Evolutionary conservation across 176 grass and related monocot species (phyloP).

Genomic region (Triticum turgidum): DNA sequence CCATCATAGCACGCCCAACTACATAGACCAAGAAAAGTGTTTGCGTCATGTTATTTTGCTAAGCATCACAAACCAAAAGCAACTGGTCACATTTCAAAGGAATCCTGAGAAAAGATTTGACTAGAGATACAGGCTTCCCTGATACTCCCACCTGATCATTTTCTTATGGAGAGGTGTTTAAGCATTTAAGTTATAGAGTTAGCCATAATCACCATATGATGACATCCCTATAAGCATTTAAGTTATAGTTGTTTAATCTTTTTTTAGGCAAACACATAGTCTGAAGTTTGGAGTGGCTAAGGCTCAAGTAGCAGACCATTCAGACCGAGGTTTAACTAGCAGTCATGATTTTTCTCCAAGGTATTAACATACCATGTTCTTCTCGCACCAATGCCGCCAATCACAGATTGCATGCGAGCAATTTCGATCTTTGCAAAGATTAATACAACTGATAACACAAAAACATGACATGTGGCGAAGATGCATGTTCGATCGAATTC

Average conservation of each 20-base stretch:
- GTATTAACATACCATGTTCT: background rate
- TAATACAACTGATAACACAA: background rate
- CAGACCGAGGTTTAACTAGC: no score
- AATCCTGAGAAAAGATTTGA: background rate
- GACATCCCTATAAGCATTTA: background rate
- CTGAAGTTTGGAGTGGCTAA: background rate
- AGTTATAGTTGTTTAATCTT: no score
- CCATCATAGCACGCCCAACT: constrained; percentile 59
- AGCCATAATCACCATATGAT: background rate
- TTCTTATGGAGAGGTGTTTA: background rate
- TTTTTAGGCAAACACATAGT: background rate
- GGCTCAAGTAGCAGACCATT: background rate
- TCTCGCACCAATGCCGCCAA: background rate
- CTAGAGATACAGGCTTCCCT: background rate
- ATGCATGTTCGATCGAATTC: background rate
- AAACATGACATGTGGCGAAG: background rate
- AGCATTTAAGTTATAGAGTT: background rate
- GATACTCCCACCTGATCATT: background rate
- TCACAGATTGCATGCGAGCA: background rate
- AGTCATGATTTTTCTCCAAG: background rate
- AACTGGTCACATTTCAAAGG: background rate
- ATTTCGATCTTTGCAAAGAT: background rate
- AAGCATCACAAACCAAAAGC: background rate
- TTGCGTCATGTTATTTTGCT: background rate
- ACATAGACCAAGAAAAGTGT: constrained; percentile 15